These are phyloP conservation scores for Selaginella moellendorffii DNA, from an alignment of 75 land plant genomes.

Conservation along the genomic window DNA sequence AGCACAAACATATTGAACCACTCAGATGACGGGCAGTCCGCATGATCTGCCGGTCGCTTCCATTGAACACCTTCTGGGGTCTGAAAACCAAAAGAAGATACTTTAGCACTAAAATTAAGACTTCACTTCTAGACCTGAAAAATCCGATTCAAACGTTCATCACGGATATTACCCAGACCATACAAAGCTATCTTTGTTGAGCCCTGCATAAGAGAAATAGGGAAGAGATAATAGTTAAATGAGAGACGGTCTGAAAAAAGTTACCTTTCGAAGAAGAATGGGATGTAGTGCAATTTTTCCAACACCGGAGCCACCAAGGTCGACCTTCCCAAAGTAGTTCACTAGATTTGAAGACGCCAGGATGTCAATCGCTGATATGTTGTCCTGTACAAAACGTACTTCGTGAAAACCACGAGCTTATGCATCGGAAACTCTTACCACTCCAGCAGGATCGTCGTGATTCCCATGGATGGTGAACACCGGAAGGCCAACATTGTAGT, in stretches of 20 bases:
- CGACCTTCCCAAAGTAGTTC: conserved; percentile 97
- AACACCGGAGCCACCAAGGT: conserved; percentile 90
- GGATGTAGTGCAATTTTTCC: conserved; percentile 86
- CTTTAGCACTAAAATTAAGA: background rate
- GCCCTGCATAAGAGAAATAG: conserved; percentile 37
- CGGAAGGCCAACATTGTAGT: conserved; percentile 94
- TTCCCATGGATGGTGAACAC: conserved; percentile 97
- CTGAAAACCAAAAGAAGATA: too few species aligned
- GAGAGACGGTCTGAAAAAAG: background rate
- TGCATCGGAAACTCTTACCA: too few species aligned
- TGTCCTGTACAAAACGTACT: conserved; percentile 46
- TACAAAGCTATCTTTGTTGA: conserved; percentile 81
- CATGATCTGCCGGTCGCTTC: conserved; percentile 87
- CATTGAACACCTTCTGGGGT: conserved; percentile 97
- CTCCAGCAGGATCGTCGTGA: conserved; percentile 99
- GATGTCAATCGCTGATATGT: conserved; percentile 94
- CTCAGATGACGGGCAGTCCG: conserved; percentile 51
- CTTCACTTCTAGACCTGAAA: conserved; percentile 64
- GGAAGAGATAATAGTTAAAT: background rate
- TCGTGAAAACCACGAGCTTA: background rate
- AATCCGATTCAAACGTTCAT: conserved; percentile 94
- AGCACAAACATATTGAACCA: conserved; percentile 98
- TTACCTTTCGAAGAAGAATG: conserved; percentile 80
- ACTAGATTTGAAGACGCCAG: conserved; percentile 97
- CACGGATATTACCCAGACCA: conserved; percentile 96